A percentile compares a stretch with the other conserved stretches of the same genome.
Conservation (phyloP, 169 alveolate species). For the Eimeria maxima region DNA sequence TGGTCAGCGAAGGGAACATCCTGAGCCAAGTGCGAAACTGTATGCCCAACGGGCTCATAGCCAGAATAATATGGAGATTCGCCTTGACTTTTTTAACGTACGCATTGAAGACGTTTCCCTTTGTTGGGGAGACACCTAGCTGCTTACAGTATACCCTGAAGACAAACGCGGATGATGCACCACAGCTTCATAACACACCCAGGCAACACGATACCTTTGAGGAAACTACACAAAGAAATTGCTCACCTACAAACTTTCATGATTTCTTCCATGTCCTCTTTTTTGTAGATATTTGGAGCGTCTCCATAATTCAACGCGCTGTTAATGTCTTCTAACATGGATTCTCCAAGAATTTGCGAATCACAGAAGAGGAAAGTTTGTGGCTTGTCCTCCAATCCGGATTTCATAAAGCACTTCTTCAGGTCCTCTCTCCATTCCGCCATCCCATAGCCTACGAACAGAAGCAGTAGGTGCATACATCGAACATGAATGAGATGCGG, state of each 20-base stretch:
- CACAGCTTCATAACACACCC: background rate
- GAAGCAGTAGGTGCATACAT: background rate
- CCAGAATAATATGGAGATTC: conserved; percentile 95
- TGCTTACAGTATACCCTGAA: conserved; percentile 87
- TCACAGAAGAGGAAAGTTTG: conserved; percentile 96
- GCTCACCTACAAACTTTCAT: conserved; percentile 89
- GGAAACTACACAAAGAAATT: background rate
- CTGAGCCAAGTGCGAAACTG: conserved; percentile 97
- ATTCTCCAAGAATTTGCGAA: conserved; percentile 94
- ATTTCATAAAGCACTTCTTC: conserved; percentile 93
- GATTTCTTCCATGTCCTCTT: conserved; percentile 95
- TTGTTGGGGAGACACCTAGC: conserved; percentile 93
- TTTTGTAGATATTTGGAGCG: conserved; percentile 95
- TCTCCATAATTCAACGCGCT: conserved; percentile 96
- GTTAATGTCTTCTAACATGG: conserved; percentile 97
- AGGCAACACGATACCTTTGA: background rate
- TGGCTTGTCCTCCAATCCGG: conserved; percentile 95
- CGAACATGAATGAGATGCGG: conserved; percentile 89
- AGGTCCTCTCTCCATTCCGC: conserved; percentile 96
- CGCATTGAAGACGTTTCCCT: conserved; percentile 95
- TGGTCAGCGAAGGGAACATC: conserved; percentile 98
- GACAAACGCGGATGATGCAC: background rate
- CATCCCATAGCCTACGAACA: conserved; percentile 87
- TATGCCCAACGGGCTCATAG: conserved; percentile 98
- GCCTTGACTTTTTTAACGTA: conserved; percentile 94